phyloP scores from a whole-genome alignment of 164 flowering plant genomes.

The Hamamelis virginiana region DNA sequence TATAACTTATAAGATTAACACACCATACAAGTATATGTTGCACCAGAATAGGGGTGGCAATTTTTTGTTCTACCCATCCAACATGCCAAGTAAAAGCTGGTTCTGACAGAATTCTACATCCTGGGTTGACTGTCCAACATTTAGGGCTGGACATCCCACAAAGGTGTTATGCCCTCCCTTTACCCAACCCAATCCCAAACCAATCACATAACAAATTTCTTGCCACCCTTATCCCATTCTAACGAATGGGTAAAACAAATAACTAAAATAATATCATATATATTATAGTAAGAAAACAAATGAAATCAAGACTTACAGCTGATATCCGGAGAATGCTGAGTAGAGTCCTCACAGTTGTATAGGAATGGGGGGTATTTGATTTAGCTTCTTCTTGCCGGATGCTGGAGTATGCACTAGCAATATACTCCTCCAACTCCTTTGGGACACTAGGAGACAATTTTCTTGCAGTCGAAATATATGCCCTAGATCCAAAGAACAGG shows the following conservation, averaged over 20 bases:
- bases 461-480: conserved; percentile 93
- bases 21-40: neutral
- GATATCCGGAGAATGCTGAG: conserved; percentile 98
- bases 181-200: no score
- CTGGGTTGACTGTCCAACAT: neutral
- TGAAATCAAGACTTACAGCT: conserved; percentile 54
- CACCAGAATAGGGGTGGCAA: neutral
- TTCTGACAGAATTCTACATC: neutral
- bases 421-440: conserved; percentile 87
- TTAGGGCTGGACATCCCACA: neutral
- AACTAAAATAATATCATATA: neutral
- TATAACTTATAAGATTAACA: neutral
- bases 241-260: neutral
- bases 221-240: neutral
- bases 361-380: conserved; percentile 85
- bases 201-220: neutral
- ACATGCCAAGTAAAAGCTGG: neutral
- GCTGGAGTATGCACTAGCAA: conserved; percentile 87
- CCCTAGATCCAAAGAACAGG: conserved; percentile 42
- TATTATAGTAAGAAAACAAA: neutral
- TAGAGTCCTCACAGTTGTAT: conserved; percentile 90
- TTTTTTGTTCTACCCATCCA: neutral
- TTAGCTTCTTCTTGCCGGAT: conserved; percentile 98
- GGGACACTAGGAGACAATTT: conserved; percentile 78
- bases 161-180: no score